These are phyloP conservation scores for Enterospora canceri DNA, from an alignment of 371 early-diverging fungal species.

Conservation along the genomic window DNA sequence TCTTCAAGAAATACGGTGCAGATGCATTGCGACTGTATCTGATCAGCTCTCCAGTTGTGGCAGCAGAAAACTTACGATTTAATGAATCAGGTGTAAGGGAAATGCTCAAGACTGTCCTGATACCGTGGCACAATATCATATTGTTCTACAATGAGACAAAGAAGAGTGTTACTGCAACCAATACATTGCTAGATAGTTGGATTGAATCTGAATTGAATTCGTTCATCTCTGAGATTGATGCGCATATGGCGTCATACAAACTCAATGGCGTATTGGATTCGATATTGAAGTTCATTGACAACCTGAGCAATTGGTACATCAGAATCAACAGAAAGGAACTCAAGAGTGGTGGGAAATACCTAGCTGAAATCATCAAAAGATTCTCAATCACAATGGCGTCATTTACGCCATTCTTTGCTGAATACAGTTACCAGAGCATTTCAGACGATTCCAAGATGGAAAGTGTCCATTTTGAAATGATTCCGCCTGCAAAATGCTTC, in stretches of 20 bases:
- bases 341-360: constrained; percentile 74
- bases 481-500: constrained; percentile 10
- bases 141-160: constrained; percentile 72
- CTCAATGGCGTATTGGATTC: constrained; percentile 85
- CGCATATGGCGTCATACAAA: constrained; percentile 61
- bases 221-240: constrained; percentile 32
- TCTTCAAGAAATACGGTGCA: constrained; percentile 83
- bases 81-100: constrained; percentile 94
- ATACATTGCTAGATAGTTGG: constrained; percentile 49
- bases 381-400: constrained; percentile 85
- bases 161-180: background rate
- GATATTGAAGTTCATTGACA: constrained; percentile 75
- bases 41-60: constrained; percentile 94
- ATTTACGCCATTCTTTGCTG: constrained; percentile 92
- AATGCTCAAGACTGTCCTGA: constrained; percentile 76
- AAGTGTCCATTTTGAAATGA: constrained; percentile 52
- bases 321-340: constrained; percentile 92
- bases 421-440: constrained; percentile 86
- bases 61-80: constrained; percentile 87
- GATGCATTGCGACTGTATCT: constrained; percentile 86
- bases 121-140: constrained; percentile 97
- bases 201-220: constrained; percentile 37
- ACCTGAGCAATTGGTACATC: constrained; percentile 96
- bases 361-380: constrained; percentile 78
- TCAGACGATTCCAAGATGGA: constrained; percentile 56